Evolutionary conservation across 768 basidiomycete species (phyloP).

Genomic region (Lactifluus subvellereus): DNA sequence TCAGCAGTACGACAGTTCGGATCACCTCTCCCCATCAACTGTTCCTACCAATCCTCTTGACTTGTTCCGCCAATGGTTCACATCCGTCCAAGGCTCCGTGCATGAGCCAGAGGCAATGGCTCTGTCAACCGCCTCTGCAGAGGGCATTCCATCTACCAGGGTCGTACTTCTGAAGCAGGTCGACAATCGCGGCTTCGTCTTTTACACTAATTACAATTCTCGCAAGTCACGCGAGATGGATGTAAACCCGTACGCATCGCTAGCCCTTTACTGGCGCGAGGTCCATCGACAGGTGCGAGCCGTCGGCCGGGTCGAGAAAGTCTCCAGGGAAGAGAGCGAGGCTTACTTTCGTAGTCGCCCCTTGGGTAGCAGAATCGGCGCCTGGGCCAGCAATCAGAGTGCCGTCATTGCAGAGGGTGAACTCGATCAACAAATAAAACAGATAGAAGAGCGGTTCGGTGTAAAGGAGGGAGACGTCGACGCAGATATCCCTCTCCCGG

Average conservation of each 20-base stretch:
- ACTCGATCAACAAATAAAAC: slow-evolving; percentile 54
- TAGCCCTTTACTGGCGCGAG: slow-evolving; percentile 91
- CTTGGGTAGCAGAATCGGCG: slow-evolving; percentile 77
- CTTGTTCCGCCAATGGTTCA: slow-evolving; percentile 88
- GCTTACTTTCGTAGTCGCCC: slow-evolving; percentile 83
- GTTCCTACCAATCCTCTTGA: slow-evolving; percentile 66
- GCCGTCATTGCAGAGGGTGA: slow-evolving; percentile 67
- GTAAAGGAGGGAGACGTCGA: slow-evolving; percentile 37
- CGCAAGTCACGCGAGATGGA: slow-evolving; percentile 82
- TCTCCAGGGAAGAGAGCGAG: slow-evolving; percentile 64
- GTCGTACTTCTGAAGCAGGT: slow-evolving; percentile 90
- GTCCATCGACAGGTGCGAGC: slow-evolving; percentile 76
- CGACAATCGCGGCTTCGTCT: slow-evolving; percentile 85
- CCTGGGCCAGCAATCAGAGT: slow-evolving; percentile 93
- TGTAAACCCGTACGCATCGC: slow-evolving; percentile 71
- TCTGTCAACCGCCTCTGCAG: slow-evolving; percentile 62
- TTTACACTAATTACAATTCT: slow-evolving; percentile 95
- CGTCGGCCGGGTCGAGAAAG: slow-evolving; percentile 77
- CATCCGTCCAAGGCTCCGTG: slow-evolving; percentile 56
- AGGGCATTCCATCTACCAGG: slow-evolving; percentile 79
- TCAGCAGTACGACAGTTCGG: slow-evolving; percentile 68
- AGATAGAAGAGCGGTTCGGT: slow-evolving; percentile 53
- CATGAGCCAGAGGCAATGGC: slow-evolving; percentile 89
- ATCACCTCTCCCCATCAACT: slow-evolving; percentile 54
- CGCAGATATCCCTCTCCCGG: slow-evolving; percentile 65